Percentiles rank a stretch among this genome's conserved stretches.
Conservation (phyloP, 2,329 filamentous ascomycete species). For the Cladophialophora bantiana region DNA sequence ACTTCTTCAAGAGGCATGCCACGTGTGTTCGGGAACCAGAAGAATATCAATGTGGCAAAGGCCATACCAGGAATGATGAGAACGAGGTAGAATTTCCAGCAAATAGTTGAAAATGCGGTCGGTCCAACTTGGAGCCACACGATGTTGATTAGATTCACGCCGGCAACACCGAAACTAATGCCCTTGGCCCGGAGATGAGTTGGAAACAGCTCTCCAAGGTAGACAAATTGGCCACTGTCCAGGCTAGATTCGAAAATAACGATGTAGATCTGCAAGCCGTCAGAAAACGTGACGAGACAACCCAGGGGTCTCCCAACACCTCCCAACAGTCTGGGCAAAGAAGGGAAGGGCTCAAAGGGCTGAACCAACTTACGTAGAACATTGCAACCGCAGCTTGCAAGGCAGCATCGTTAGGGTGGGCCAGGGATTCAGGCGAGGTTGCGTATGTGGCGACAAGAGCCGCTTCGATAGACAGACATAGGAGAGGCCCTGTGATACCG, state of each 20-base stretch:
- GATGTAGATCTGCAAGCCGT: slow-evolving; percentile 7
- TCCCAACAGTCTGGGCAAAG: not conserved
- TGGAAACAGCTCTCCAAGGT: slow-evolving; percentile 26
- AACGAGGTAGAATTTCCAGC: slow-evolving; percentile 45
- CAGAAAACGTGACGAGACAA: not conserved
- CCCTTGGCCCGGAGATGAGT: slow-evolving; percentile 28
- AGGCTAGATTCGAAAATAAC: slow-evolving; percentile 8
- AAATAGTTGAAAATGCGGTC: slow-evolving; percentile 44
- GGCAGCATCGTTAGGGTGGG: slow-evolving; percentile 40
- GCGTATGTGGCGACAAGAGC: slow-evolving; percentile 20
- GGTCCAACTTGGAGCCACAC: slow-evolving; percentile 37
- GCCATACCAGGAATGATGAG: slow-evolving; percentile 23
- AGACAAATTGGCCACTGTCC: slow-evolving; percentile 23
- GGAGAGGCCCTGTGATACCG: not conserved
- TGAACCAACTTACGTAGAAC: slow-evolving; percentile 47
- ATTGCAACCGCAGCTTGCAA: slow-evolving; percentile 49
- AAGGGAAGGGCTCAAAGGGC: not conserved
- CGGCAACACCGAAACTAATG: slow-evolving; percentile 13
- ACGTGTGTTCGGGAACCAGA: slow-evolving; percentile 42
- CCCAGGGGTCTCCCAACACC: not conserved
- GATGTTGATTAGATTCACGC: slow-evolving; percentile 17
- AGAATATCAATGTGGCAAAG: slow-evolving; percentile 13
- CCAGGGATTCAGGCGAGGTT: slow-evolving; percentile 6
- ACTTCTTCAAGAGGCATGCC: slow-evolving; percentile 46
- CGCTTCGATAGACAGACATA: slow-evolving; percentile 8